Base-by-base conservation (phyloP, 345 rosid species). In the Cardamine occulta region DNA sequence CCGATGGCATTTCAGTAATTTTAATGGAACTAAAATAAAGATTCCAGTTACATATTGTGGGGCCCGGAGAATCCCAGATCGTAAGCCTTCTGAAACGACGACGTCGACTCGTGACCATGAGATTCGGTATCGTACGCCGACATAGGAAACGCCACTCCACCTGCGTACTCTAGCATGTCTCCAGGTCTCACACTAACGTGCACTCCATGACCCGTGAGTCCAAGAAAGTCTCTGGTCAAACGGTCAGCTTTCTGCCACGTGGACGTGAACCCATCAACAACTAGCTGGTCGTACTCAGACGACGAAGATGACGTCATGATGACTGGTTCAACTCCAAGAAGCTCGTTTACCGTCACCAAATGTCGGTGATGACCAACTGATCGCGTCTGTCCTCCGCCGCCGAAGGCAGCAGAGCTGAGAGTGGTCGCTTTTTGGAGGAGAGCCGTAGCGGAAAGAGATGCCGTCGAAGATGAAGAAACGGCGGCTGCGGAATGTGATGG, bases 361-460 rank as follows among this genome's bases (percentile, higher is more conserved):
- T 68, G 59, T 13, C 44, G 76, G 53, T 70, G 79, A 69, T 75
- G 88, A 71, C 84, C 87, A 28, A 70, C 32, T 9, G 84, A 78
- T 28, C 54, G 79, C 4, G 80, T 65, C 34, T 61, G 79, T 42
- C 66, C 79, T 59, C 75, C 75, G 12, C 83, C 64, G 70, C 68
- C 55, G 21, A 72, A 18, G 4, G 74, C 49, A 0, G 79, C 37
- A 39, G 86, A 68, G 54, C 91, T 88, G 42, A 88, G 64, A 54
- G 84, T 79, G 2, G 91, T 87, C 4, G 96, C 97, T 85, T 85
- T 91, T 70, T 88, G 98, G 80, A 94, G 97, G 66, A 94, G 93
- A 8, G 97, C 96, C 12, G 98, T 94, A 66, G 97, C 96, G 2
- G 98, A 91, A 70, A 88, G 80, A 83, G 76, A 66, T 0, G 85